Percentiles rank a stretch among this genome's conserved stretches.
Evolutionary conservation across 768 basidiomycete species (phyloP).

Genomic region (Lanmaoa pseudosensibilis): DNA sequence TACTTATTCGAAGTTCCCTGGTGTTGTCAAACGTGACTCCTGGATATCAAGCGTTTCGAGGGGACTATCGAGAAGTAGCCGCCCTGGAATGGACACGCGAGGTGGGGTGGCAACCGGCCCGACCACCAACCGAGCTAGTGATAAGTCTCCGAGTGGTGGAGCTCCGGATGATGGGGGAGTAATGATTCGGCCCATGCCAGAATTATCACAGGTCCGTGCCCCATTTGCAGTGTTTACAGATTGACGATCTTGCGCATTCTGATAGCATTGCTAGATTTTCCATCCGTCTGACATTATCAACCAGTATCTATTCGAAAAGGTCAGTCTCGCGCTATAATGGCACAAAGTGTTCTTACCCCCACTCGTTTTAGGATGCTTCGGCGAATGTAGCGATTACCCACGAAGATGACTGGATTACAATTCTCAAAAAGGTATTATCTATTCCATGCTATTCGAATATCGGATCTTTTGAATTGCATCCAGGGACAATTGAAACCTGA

Average conservation of each 20-base stretch:
- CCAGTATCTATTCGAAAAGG: neutral
- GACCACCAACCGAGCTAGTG: neutral
- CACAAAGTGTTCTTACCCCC: neutral
- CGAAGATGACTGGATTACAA: slow-evolving; percentile 5
- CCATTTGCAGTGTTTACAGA: neutral
- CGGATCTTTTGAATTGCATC: neutral
- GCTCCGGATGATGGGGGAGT: neutral
- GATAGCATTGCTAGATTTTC: neutral
- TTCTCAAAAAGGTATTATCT: neutral
- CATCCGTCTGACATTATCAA: slow-evolving; percentile 18
- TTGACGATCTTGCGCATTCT: neutral
- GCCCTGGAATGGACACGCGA: neutral
- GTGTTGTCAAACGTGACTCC: slow-evolving; percentile 5
- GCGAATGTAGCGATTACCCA: slow-evolving; percentile 5
- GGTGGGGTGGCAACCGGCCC: neutral
- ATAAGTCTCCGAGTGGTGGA: neutral
- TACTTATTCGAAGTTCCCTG: neutral
- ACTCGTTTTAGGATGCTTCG: neutral
- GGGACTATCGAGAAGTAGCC: neutral
- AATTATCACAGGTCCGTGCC: neutral
- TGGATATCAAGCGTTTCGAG: neutral
- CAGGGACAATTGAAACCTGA: neutral
- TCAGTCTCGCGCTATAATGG: neutral
- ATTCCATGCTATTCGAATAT: too few species aligned
- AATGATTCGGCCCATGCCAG: neutral